Base-by-base conservation (phyloP, 2,329 filamentous ascomycete species). In the Alternaria sp. region DNA sequence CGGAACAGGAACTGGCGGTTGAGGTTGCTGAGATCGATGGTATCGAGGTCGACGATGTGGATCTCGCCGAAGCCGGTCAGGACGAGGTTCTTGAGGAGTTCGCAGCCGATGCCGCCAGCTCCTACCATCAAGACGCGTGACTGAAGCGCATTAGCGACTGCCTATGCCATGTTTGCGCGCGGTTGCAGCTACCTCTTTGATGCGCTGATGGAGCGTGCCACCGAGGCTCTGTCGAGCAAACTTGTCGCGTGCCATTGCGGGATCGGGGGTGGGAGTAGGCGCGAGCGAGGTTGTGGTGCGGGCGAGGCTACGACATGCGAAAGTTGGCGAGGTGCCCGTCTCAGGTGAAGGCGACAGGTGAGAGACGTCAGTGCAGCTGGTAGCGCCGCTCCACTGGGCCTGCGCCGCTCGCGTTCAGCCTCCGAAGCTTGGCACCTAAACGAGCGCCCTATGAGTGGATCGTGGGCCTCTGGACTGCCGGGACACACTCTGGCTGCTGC, bases 1-100 rank as follows among this genome's bases (percentile, higher is more conserved):
- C 94, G 89, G 81, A 99, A 99, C 51, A 99, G 89, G 75, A 99
- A 99, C 80, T 99, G 96, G 59, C 96, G 92, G 75, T 99, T 99
- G 55, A 99, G 87, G 78, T 99, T 99, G 82, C 94, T 97, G 21
- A 99, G 87, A 78, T 99, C 96, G 82, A 99, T 98, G 1, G 96
- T 99, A 80, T 99, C 96, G 64, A 99, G 91, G 80, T 99, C 96
- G 71, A 99, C 93, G 49, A 98, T 90, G 80, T 97, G 92, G 55
- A 98, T 90, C 82, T 97, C 92, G 69, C 93, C 93, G 73, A 97
- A 99, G 70, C 95, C 94, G 46, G 90, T 92, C 53, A 97, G 89
- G 47, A 95, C 93, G 61, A 99, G 89, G 80, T 98, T 97, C 85
- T 99, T 99, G 68, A 99, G 88, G 8, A 99, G 87, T 83, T 99